Evolutionary conservation across 495 filamentous ascomycete genomes (phyloP), one percentile per base, ranked within the genome.

Genomic region (Podospora anserina): DNA sequence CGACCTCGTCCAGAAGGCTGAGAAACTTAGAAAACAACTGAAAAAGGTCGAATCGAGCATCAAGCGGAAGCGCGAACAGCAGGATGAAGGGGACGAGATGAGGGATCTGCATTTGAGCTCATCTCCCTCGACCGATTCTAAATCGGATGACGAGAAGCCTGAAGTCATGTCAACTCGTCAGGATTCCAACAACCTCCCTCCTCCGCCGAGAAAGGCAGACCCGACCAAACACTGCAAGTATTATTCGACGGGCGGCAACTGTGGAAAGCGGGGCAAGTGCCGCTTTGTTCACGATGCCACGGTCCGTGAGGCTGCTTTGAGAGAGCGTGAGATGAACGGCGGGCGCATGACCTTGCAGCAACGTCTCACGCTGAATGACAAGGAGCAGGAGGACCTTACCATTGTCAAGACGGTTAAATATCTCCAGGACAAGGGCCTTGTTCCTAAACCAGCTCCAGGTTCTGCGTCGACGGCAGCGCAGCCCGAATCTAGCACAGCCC

Each of bases 191-290:
- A 70, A 68, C 13, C 67, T 77, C 6, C 80, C 82, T 54, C 81
- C 82, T 4, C 78, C 82, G 0, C 77, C 81, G 13, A 78, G 78
- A 56, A 80, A 85, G 74, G 82, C 84, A 32, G 80, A 85, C 68
- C 80, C 83, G 59, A 76, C 81, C 56, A 82, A 84, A 71, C 85
- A 86, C 66, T 87, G 85, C 81, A 87, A 87, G 71, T 87, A 87
- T 69, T 87, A 81, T 63, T 86, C 84, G 5, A 86, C 84, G 32
- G 85, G 85, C 59, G 85, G 85, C n/a, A 86, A 78, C 23, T 87
- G 85, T 69, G 85, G 85, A 26, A 87, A 87, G 82, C 84, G 85
- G 82, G 84, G 84, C 83, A 87, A 87, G 83, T 87, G 85, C 80
- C 85, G 85, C 75, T 87, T 87, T 74, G 84, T 86, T 61, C 85